phyloP scores from a whole-genome alignment of 257 asterid genomes.

The Solanum neorickii region DNA sequence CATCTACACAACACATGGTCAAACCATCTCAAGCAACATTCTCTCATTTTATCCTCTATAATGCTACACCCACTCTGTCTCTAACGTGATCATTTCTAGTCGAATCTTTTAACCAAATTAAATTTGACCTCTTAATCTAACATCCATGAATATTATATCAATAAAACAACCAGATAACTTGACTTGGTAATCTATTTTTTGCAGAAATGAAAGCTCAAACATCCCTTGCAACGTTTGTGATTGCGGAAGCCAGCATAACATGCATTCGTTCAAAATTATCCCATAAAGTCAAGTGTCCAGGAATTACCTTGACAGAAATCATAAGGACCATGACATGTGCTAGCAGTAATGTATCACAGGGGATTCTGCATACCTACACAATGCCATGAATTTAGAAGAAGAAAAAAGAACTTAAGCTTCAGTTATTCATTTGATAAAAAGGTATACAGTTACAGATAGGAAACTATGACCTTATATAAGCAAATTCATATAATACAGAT shows the following conservation, averaged over 20 bases:
- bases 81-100: neutral
- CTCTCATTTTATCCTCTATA: neutral
- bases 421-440: neutral
- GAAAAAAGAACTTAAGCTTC: neutral
- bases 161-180: neutral
- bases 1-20: neutral
- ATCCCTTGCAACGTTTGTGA: neutral
- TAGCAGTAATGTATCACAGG: slow-evolving; percentile 29
- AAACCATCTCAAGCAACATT: neutral
- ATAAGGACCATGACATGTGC: slow-evolving; percentile 70
- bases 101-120: neutral
- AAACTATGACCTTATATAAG: neutral
- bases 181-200: neutral
- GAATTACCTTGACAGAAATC: slow-evolving; percentile 71
- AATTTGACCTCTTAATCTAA: neutral
- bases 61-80: neutral
- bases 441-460: neutral
- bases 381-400: neutral
- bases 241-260: neutral
- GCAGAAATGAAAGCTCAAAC: neutral
- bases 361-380: slow-evolving; percentile 42
- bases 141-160: neutral
- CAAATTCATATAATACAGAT: neutral
- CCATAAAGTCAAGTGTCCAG: neutral
- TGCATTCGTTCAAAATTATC: neutral